Base-by-base conservation (phyloP, 768 basidiomycete genomes). In the Termitomyces sp. region DNA sequence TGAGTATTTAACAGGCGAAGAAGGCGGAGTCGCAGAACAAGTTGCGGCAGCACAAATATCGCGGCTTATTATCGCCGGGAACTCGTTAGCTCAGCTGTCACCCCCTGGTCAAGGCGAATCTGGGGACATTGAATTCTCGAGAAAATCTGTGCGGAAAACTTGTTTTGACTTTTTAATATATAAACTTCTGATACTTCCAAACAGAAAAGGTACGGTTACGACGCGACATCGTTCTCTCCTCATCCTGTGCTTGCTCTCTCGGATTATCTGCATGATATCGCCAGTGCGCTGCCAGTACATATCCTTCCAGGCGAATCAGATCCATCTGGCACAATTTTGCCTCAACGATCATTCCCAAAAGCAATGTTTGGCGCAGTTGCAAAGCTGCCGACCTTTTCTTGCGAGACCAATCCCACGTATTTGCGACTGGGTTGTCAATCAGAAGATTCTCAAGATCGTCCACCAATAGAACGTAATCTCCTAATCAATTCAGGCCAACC, bases 401-500 rank as follows among this genome's bases (percentile, higher is more conserved):
- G 86, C 65, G 89, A 91, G 73, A 95, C 93, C 11, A 99, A 98
- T 68, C 97, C 97, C 16, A 83, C 84, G 42, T 98, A 93, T 78
- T 73, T 97, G 51, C 84, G 84, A 55, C 66, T 97, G 22, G 78
- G 73, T 27, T 70, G 70, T 24, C 67, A 71, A n/a, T 58, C 70
- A 54, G 61, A 62, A 51, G 61, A 62, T n/a, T 50, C 53, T 24
- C 41, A 63, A 12, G 46, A 60, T 42, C 52, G 66, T 55, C 61
- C 70, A 39, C 48, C 68, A 2, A 63, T 78, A 41, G 69, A 74
- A 51, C 79, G 83, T 58, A 89, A 85, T 24, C 74, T 98, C 46
- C 75, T 99, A 42, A 82, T 88, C n/a, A 89, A 90, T 54, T 89
- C 92, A 27, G 97, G 97, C 6, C 97, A 99, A 70, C 89, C 95